These are phyloP conservation scores for Dipteronia sinensis DNA, from an alignment of 345 rosid genomes.

Conservation along the genomic window DNA sequence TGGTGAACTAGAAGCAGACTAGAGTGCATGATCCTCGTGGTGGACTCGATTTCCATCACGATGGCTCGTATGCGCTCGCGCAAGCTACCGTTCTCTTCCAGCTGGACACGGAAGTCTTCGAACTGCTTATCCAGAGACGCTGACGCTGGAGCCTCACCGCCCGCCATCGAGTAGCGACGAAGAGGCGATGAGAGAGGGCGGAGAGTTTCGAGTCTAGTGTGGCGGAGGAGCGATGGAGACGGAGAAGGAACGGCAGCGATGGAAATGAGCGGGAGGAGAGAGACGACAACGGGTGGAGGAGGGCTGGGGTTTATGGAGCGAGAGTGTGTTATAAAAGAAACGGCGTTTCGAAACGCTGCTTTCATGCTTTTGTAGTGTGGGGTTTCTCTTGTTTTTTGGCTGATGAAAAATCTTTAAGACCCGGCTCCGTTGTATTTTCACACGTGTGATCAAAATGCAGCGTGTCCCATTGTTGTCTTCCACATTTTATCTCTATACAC, in stretches of 20 bases:
- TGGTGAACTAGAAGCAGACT: constrained; percentile 84
- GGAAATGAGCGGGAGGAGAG: constrained; percentile 19
- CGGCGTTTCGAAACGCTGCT: constrained; percentile 48
- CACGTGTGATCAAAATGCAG: no score
- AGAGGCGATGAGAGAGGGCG: constrained; percentile 15
- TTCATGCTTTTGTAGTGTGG: constrained; percentile 33
- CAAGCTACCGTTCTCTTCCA: constrained; percentile 72
- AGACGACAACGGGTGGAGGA: not conserved
- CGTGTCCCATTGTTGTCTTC: no score
- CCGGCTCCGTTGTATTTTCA: not conserved
- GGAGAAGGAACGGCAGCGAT: constrained; percentile 24
- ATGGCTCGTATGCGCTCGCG: constrained; percentile 75
- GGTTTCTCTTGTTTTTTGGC: not conserved
- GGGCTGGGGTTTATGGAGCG: constrained; percentile 55
- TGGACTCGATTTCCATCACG: constrained; percentile 76
- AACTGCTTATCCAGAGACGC: constrained; percentile 71
- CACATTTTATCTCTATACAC: no score
- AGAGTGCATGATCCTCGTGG: constrained; percentile 69
- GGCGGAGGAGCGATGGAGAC: constrained; percentile 19
- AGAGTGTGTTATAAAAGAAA: constrained; percentile 27
- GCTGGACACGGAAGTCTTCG: constrained; percentile 65
- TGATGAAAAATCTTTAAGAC: not conserved
- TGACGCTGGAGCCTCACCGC: constrained; percentile 36
- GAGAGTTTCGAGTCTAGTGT: not conserved
- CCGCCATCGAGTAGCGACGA: constrained; percentile 53